A percentile compares a stretch with the other conserved stretches of the same genome.
These are phyloP conservation scores for Pseudogymnoascus destructans DNA, from an alignment of 2,329 filamentous ascomycete species.

Conservation along the genomic window DNA sequence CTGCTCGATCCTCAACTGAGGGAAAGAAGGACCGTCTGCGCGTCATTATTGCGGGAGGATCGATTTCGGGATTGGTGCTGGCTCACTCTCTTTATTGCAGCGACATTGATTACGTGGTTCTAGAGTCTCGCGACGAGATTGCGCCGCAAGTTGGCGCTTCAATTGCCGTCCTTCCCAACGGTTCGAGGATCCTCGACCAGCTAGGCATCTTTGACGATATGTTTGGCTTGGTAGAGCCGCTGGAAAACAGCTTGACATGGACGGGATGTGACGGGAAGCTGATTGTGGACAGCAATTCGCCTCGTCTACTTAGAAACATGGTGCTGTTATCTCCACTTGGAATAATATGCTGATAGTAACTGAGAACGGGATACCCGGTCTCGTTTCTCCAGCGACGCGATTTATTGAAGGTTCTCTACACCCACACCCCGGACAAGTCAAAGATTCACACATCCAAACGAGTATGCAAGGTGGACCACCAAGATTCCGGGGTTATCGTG, in stretches of 20 bases:
- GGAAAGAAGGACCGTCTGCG: constrained; percentile 11
- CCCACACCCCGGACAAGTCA: constrained; percentile 16
- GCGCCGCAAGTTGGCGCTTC: constrained; percentile 35
- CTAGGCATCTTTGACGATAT: constrained; percentile 28
- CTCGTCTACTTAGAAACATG: constrained; percentile 8
- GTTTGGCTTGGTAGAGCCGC: not conserved
- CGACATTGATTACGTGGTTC: constrained; percentile 35
- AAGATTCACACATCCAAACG: constrained; percentile 15
- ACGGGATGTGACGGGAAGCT: constrained; percentile 10
- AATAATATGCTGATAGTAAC: not conserved
- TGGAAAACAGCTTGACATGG: not conserved
- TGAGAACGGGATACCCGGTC: constrained; percentile 17
- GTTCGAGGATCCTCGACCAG: constrained; percentile 36
- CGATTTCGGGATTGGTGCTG: constrained; percentile 35
- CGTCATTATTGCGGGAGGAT: constrained; percentile 37
- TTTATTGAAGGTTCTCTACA: constrained; percentile 16
- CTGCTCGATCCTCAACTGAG: not conserved
- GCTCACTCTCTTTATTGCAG: constrained; percentile 34
- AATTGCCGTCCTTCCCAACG: constrained; percentile 34
- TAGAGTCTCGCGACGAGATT: constrained; percentile 33
- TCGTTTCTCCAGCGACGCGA: constrained; percentile 10
- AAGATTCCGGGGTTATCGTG: constrained; percentile 13
- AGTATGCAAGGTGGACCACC: constrained; percentile 14
- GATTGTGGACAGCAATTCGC: constrained; percentile 18
- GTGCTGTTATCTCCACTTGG: too few relatives aligned